Base-by-base conservation (phyloP, 2,329 filamentous ascomycete species). In the Verruconis gallopava region DNA sequence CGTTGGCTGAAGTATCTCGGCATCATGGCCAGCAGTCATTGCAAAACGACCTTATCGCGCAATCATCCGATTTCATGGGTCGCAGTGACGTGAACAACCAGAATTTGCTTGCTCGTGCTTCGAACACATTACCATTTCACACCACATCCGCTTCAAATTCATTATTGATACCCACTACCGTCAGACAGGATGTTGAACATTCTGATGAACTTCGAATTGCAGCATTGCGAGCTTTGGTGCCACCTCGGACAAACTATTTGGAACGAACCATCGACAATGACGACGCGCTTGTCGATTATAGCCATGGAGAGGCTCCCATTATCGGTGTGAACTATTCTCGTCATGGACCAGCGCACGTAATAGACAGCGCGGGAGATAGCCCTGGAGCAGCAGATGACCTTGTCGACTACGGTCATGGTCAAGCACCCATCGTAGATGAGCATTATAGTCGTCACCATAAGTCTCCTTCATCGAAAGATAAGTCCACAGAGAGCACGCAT, bases 1-100 rank as follows among this genome's bases (percentile, higher is more conserved):
- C 86, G 4, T 69, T 94, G 17, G 86, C 86, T 21, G 86, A 94
- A 61, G 86, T 88, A 0, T 93, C 86, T 38, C 74, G 85, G 39
- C 83, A 84, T 57, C 65, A 66, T 47, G 50, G 91, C 44, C 81
- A 82, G 50, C 25, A 30, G 25, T 30, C 25, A 30, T n/a, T 30
- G 6, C 25, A 30, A 9, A 30, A 30, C 25, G 25, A 30, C 25
- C 6, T 30, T 30, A 30, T 30, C n/a, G 9, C 25, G n/a, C 25
- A 30, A 30, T 9, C 9, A 9, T 9, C 25, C 25, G 34, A 15
- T 18, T 36, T 18, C 9, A 9, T 18, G 9, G 34, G 17, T 15
- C 12, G 34, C 6, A 11, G 11, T n/a, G 34, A n/a, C 17, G 17
- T 36, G 9, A 18, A 36, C 34, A 36, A 18, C 34, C n/a, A n/a